A percentile compares a stretch with the other conserved stretches of the same genome.
phyloP scores from a whole-genome alignment of 192 early-diverging fungal genomes.

The Mortierella antarctica region DNA sequence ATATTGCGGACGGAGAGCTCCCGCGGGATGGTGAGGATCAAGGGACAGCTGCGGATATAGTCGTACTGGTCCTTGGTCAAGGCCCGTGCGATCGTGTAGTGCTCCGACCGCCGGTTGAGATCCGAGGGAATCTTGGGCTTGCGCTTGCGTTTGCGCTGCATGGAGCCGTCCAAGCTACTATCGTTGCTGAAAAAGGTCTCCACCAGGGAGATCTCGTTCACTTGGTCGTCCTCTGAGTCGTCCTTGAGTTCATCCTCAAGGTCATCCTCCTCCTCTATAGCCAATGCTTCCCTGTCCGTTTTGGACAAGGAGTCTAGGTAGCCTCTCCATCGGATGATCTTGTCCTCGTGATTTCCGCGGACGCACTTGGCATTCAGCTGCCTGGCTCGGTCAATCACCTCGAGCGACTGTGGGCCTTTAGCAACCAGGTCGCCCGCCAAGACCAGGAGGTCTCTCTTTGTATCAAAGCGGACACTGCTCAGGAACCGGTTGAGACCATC shows the following conservation, averaged over 20 bases:
- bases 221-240: conserved; percentile 4
- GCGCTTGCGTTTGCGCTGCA: conserved; percentile 20
- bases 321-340: conserved; percentile 68
- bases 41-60: conserved; percentile 65
- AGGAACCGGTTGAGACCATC: conserved; percentile 67
- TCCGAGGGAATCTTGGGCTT: conserved; percentile 26
- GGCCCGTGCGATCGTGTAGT: conserved; percentile 28
- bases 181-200: neutral
- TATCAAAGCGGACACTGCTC: conserved; percentile 51
- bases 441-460: conserved; percentile 63
- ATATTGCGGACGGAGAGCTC: conserved; percentile 39
- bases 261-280: neutral
- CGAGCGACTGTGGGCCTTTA: conserved; percentile 70
- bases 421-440: conserved; percentile 75
- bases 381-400: conserved; percentile 64
- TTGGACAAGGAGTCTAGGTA: conserved; percentile 55
- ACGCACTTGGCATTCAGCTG: conserved; percentile 63
- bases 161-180: neutral
- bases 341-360: conserved; percentile 83
- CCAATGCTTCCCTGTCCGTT: conserved; percentile 9
- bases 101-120: conserved; percentile 55
- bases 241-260: conserved; percentile 31
- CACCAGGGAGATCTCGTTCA: neutral
- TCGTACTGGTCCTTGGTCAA: conserved; percentile 56
- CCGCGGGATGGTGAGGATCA: conserved; percentile 57